A percentile compares a stretch with the other conserved stretches of the same genome.
Conservation (phyloP, 177 flowering plant genomes). For the Vitis hybrid region DNA sequence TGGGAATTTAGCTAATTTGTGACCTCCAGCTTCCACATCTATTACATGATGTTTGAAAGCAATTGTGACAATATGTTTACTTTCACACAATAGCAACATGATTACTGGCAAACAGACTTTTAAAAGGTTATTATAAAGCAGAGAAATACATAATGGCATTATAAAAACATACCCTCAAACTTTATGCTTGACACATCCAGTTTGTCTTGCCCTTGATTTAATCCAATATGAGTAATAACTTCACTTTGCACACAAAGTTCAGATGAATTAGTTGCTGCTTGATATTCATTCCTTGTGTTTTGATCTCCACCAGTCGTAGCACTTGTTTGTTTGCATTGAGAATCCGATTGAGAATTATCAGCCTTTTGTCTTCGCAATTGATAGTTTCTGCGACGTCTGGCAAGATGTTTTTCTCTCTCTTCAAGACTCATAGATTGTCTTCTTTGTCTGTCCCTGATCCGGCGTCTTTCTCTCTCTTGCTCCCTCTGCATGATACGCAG, state of each 20-base stretch:
- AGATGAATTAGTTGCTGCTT: not conserved
- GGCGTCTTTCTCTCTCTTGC: constrained; percentile 48
- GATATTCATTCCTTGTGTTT: not conserved
- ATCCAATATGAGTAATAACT: constrained; percentile 1
- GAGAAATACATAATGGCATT: not conserved
- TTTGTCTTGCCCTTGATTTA: constrained; percentile 3
- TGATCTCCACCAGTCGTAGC: not conserved
- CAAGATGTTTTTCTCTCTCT: constrained; percentile 55
- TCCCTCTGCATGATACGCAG: constrained; percentile 32
- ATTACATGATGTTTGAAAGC: not conserved
- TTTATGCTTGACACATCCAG: not conserved
- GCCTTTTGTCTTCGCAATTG: constrained; percentile 44
- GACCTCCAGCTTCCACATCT: constrained; percentile 19
- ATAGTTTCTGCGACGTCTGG: constrained; percentile 57
- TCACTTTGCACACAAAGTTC: constrained; percentile 6
- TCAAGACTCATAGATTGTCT: constrained; percentile 52
- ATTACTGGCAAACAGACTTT: not conserved
- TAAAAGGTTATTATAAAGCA: not conserved
- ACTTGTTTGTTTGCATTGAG: constrained; percentile 16
- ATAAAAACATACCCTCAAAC: constrained; percentile 11
- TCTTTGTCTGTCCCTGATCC: constrained; percentile 47
- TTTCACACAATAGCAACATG: not conserved
- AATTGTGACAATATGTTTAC: not conserved
- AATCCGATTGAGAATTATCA: constrained; percentile 15
- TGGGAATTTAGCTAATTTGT: constrained; percentile 17